Evolutionary conservation across 2,329 filamentous ascomycete genomes (phyloP).

Genomic region (Purpureocillium lavendulum): DNA sequence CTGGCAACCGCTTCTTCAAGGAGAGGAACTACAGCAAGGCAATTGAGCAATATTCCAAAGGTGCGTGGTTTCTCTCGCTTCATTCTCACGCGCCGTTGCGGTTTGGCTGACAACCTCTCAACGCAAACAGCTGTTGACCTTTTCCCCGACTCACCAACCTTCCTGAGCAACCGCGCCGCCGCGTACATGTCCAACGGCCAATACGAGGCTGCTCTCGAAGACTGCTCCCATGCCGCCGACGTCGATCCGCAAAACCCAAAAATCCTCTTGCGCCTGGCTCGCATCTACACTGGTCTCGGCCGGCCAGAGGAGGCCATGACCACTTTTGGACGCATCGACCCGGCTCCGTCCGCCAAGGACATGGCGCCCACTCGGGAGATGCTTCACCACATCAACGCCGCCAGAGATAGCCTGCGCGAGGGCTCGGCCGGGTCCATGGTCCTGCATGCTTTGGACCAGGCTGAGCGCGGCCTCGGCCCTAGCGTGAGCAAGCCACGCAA

Average conservation of each 20-base stretch:
- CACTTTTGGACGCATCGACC: conserved; percentile 72
- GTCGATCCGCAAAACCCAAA: conserved; percentile 82
- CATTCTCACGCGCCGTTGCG: too few species aligned
- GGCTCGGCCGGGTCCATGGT: conserved; percentile 85
- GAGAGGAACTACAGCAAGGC: conserved; percentile 82
- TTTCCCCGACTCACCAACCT: conserved; percentile 77
- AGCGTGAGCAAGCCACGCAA: conserved; percentile 78
- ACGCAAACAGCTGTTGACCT: conserved; percentile 73
- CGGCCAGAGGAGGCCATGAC: conserved; percentile 79
- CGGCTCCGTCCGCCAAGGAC: conserved; percentile 77
- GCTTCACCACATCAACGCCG: conserved; percentile 72
- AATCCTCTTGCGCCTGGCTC: conserved; percentile 77
- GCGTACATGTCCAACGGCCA: conserved; percentile 84
- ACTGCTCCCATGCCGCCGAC: conserved; percentile 74
- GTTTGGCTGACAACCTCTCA: not conserved
- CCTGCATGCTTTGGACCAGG: conserved; percentile 83
- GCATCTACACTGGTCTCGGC: conserved; percentile 83
- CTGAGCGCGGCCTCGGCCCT: conserved; percentile 68
- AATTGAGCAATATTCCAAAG: conserved; percentile 91
- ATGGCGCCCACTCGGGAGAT: conserved; percentile 75
- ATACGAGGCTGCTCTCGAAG: conserved; percentile 73
- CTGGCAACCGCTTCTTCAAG: conserved; percentile 96
- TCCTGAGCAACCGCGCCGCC: conserved; percentile 89
- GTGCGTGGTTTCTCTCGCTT: too few species aligned
- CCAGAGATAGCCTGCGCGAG: conserved; percentile 65